Evolutionary conservation across 441 rosid species (phyloP).

Genomic region (Adansonia gregorii): DNA sequence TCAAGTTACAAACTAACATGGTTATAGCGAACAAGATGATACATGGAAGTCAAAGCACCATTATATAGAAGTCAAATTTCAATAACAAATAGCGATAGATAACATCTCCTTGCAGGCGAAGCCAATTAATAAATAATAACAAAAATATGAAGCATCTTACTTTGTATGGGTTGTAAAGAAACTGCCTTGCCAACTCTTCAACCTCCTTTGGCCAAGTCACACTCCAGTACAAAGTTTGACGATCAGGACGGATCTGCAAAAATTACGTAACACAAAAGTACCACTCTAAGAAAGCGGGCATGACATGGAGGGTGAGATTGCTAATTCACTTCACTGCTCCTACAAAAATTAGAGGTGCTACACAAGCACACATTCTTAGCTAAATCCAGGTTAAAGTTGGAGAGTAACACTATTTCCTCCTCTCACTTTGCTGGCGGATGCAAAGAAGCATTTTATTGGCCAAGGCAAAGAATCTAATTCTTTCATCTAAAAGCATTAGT

Average conservation of each 20-base stretch:
- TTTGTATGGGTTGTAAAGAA: constrained; percentile 91
- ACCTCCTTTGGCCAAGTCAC: constrained; percentile 99
- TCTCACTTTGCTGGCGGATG: not conserved
- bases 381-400: not conserved
- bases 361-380: not conserved
- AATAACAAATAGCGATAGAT: constrained; percentile 14
- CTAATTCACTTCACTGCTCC: not conserved
- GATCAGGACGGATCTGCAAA: constrained; percentile 86
- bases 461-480: not conserved
- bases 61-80: not conserved
- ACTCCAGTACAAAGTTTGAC: constrained; percentile 97
- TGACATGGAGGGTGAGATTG: not conserved
- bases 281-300: not conserved
- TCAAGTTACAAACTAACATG: not conserved
- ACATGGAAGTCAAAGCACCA: not conserved
- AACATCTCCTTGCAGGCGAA: not conserved
- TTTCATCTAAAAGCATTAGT: not conserved
- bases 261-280: constrained; percentile 21
- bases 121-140: not conserved
- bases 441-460: not conserved
- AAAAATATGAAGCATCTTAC: constrained; percentile 46
- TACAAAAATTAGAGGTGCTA: not conserved
- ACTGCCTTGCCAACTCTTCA: constrained; percentile 78
- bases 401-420: constrained; percentile 7
- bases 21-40: not conserved